Evolutionary conservation across 2,329 filamentous ascomycete genomes (phyloP).

Genomic region (Akanthomyces muscarius): DNA sequence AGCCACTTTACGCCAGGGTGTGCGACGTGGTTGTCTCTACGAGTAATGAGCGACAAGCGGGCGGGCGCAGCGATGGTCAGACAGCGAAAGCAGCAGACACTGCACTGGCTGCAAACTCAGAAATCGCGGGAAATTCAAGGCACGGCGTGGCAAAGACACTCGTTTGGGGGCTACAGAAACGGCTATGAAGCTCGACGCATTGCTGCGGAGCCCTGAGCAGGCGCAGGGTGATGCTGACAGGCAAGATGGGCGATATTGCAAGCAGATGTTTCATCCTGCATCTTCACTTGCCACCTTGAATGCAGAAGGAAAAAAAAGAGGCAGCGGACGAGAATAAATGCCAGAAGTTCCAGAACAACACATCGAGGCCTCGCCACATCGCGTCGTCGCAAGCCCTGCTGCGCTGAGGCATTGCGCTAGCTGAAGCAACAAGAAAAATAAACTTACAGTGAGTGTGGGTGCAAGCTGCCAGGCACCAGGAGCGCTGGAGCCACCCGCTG

Average conservation of each 20-base stretch:
- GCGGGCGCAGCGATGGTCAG: background rate
- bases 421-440: background rate
- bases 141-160: background rate
- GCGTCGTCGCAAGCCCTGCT: background rate
- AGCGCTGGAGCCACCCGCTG: background rate
- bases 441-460: background rate
- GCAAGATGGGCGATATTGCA: background rate
- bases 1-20: background rate
- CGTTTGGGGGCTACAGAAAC: background rate
- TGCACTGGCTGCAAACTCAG: background rate
- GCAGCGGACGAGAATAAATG: background rate
- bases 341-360: background rate
- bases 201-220: background rate
- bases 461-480: slow-evolving; percentile 4
- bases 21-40: slow-evolving; percentile 3
- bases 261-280: background rate
- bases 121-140: background rate
- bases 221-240: background rate
- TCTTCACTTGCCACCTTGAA: background rate
- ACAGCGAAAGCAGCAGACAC: background rate
- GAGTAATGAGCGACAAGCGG: slow-evolving; percentile 7
- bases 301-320: background rate
- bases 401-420: background rate
- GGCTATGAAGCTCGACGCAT: background rate
- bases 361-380: background rate